Conservation (phyloP, 257 asterid genomes). For the Ilex asprella region DNA sequence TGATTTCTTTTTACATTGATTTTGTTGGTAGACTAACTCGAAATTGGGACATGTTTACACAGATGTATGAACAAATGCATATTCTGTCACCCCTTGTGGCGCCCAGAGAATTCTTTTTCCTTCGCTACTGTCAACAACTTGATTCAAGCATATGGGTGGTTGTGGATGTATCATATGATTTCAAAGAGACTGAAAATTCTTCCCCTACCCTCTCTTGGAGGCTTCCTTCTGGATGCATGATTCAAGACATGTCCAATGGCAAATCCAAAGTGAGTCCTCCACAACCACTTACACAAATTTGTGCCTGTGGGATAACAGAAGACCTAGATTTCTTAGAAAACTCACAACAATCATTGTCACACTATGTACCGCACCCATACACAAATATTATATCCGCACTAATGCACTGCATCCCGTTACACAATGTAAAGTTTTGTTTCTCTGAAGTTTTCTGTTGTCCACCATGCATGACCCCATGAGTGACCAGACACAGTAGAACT, state of each 20-base stretch:
- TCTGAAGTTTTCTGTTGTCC: too few relatives aligned
- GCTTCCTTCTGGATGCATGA: conserved; percentile 70
- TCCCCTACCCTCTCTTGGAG: conserved; percentile 44
- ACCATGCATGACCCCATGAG: too few relatives aligned
- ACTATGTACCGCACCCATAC: too few relatives aligned
- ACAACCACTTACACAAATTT: background rate
- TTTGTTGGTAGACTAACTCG: background rate
- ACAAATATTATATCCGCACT: too few relatives aligned
- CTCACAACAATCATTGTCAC: too few relatives aligned
- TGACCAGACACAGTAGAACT: too few relatives aligned
- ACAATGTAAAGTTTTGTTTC: too few relatives aligned
- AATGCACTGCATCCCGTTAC: too few relatives aligned
- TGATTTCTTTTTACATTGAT: too few relatives aligned
- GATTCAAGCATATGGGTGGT: conserved; percentile 47
- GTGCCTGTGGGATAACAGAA: background rate
- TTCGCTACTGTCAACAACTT: conserved; percentile 50
- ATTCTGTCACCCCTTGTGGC: conserved; percentile 67
- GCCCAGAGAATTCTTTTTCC: conserved; percentile 55
- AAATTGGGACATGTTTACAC: conserved; percentile 1
- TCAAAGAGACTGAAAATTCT: conserved; percentile 32
- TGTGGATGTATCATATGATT: conserved; percentile 52
- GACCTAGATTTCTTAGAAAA: background rate
- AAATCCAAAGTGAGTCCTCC: conserved; percentile 41
- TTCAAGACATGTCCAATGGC: conserved; percentile 52
- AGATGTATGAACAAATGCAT: conserved; percentile 68